Evolutionary conservation across 352 stramenopile genomes (phyloP).

Genomic region (Thalassiosira oceanica): DNA sequence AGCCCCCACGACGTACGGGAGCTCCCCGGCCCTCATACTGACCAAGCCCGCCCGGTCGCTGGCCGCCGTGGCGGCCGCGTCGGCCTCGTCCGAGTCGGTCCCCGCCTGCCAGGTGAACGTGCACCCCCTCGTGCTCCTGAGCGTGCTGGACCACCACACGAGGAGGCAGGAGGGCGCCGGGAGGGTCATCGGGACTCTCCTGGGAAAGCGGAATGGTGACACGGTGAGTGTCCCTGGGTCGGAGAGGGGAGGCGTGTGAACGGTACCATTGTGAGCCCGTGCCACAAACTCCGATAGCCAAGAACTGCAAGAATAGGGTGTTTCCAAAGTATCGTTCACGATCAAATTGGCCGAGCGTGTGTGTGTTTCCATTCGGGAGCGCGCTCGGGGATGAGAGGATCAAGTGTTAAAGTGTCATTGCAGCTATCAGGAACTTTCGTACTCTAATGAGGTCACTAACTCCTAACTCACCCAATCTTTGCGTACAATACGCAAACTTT

Average conservation of each 20-base stretch:
- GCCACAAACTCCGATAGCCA: too few species aligned
- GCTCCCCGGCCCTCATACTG: constrained; percentile 30
- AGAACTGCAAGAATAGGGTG: too few species aligned
- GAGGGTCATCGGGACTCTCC: constrained; percentile 95
- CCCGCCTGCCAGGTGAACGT: constrained; percentile 48
- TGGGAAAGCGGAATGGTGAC: constrained; percentile 83
- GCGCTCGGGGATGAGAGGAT: too few species aligned
- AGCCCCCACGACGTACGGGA: constrained; percentile 27
- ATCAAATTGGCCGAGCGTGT: too few species aligned
- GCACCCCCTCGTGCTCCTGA: constrained; percentile 95
- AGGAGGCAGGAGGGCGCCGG: constrained; percentile 89
- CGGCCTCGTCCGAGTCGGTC: not conserved
- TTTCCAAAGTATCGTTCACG: too few species aligned
- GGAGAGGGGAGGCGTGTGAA: too few species aligned
- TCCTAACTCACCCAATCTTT: not conserved
- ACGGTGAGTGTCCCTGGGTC: too few species aligned
- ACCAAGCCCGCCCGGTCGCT: not conserved
- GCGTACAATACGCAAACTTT: not conserved
- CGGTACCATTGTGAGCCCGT: too few species aligned
- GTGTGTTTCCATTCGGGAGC: too few species aligned
- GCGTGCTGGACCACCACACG: constrained; percentile 95
- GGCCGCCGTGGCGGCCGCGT: not conserved
- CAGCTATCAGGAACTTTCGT: too few species aligned
- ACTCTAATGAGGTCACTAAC: not conserved
- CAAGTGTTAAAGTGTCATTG: too few species aligned